A percentile compares a stretch with the other conserved stretches of the same genome.
Conservation (phyloP, 2,329 filamentous ascomycete species). For the Rhynchosporium secalis region DNA sequence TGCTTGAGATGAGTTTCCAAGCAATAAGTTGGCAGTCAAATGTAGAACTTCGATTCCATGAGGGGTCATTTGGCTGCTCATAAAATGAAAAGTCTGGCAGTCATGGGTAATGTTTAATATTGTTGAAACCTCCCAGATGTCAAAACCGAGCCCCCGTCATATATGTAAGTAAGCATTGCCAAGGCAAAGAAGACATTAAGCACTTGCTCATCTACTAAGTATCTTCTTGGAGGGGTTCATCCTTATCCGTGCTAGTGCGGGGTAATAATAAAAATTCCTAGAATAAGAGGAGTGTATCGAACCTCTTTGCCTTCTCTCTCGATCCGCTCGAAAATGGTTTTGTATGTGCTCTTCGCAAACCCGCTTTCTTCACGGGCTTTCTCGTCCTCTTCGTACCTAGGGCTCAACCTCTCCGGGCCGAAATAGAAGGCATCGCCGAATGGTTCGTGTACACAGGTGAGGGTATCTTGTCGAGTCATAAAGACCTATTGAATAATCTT, state of each 20-base stretch:
- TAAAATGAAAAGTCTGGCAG: not conserved
- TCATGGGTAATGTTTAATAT: conserved; percentile 10
- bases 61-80: not conserved
- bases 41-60: not conserved
- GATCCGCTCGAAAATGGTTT: conserved; percentile 75
- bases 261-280: not conserved
- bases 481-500: conserved; percentile 67
- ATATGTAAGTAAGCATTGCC: not conserved
- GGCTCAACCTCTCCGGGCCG: conserved; percentile 82
- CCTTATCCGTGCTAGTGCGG: conserved; percentile 4
- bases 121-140: not conserved
- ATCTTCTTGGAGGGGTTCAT: not conserved
- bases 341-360: conserved; percentile 69
- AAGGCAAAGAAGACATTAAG: not conserved
- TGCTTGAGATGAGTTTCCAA: conserved; percentile 50
- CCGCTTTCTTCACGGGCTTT: conserved; percentile 59
- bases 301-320: conserved; percentile 68
- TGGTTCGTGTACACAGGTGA: conserved; percentile 88
- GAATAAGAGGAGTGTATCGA: conserved; percentile 28
- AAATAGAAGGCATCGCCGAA: conserved; percentile 98
- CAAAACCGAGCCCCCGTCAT: not conserved
- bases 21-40: conserved; percentile 1
- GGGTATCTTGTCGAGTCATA: conserved; percentile 83
- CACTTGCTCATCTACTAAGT: not conserved
- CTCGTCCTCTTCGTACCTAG: conserved; percentile 72